Evolutionary conservation across 2,329 filamentous ascomycete species (phyloP), one percentile per base, ranked within the genome.

Genomic region (Meredithiella fracta): DNA sequence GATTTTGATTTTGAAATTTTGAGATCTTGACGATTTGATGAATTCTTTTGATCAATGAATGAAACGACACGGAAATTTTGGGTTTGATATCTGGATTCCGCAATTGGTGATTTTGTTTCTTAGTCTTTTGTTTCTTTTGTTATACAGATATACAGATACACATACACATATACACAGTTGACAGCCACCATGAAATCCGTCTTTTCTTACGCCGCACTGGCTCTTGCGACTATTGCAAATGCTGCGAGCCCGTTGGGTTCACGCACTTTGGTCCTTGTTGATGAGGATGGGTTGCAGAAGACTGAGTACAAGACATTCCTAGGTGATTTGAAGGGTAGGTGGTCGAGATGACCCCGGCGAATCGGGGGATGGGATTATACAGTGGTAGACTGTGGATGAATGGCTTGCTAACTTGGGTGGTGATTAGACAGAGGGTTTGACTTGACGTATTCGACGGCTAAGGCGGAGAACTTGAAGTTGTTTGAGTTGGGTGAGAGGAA

Each of bases 401-500:
- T 49, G 37, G 68, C 60, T 55, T 8, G 4, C 17, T 44, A 20
- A 44, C 40, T n/a, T 44, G 40, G 40, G 14, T 29, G 42, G 34
- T 38, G 15, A 38, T 37, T 63, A 97, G 92, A 73, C 63, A 82
- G 92, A 67, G 91, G 90, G 61, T 97, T 86, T 69, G 73, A 83
- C 59, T 74, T 96, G 62, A 77, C 78, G 38, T 90, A 89, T 67
- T 81, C 90, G 67, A 89, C 88, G 6, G 86, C 88, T 59, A 92
- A 92, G 72, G 85, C 80, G 67, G 80, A 88, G 54, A 74, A 76
- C 53, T 72, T 97, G 63, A 77, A 79, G 53, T 76, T 98, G 62
- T 94, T 96, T 73, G 76, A 80, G 66, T 81, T 92, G 61, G 92
- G 91, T 66, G 87, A 92, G 72, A 82, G 85, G 67, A 81, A 79